These are phyloP conservation scores for Mycena rosella DNA, from an alignment of 768 basidiomycete genomes.

Conservation along the genomic window DNA sequence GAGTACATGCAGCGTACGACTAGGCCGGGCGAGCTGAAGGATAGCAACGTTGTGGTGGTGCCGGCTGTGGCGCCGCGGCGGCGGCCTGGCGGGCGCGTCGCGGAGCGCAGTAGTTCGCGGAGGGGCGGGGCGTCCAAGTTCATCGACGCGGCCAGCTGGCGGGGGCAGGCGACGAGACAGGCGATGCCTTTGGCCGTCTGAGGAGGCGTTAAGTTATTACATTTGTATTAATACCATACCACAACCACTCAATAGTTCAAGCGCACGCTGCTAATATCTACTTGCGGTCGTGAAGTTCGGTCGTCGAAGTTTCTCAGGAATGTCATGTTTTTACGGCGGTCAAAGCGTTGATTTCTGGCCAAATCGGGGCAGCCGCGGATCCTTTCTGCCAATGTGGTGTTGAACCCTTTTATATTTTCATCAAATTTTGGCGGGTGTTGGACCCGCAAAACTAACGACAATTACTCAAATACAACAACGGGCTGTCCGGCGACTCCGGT, in stretches of 20 bases:
- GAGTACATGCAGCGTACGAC: constrained; percentile 20
- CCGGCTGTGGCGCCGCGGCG: not conserved
- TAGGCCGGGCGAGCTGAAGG: not conserved
- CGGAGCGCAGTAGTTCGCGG: not conserved
- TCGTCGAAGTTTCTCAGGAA: too few relatives aligned
- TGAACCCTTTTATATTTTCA: too few relatives aligned
- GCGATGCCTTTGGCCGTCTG: not conserved
- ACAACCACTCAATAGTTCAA: not conserved
- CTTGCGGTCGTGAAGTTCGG: not conserved
- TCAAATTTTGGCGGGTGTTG: too few relatives aligned
- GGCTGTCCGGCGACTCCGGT: too few relatives aligned
- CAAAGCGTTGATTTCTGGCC: too few relatives aligned
- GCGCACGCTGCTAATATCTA: not conserved
- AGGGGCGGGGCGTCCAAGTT: not conserved
- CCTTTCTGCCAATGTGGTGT: too few relatives aligned
- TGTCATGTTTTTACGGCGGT: too few relatives aligned
- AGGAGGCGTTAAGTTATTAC: not conserved
- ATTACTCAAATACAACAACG: too few relatives aligned
- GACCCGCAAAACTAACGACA: too few relatives aligned
- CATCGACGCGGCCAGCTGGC: not conserved
- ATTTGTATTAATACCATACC: not conserved
- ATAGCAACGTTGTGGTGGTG: not conserved
- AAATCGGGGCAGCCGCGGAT: too few relatives aligned
- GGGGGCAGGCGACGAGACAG: not conserved
- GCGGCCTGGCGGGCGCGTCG: constrained; percentile 5